Conservation (phyloP, 495 filamentous ascomycete species). For the Aspergillus carlsbadensis region DNA sequence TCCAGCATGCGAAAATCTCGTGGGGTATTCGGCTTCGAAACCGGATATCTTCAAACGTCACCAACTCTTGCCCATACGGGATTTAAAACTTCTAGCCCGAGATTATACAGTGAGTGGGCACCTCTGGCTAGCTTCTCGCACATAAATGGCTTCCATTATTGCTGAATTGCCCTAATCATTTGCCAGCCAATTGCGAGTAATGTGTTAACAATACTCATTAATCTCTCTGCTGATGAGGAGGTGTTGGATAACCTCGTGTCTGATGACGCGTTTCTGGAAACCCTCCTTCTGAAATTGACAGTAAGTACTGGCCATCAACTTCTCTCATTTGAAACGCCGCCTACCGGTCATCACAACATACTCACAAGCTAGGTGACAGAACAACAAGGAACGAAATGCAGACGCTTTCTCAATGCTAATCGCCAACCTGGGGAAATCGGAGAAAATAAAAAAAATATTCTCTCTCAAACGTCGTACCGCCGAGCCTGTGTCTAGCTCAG, state of each 20-base stretch:
- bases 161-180: neutral
- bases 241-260: slow-evolving; percentile 68
- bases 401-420: slow-evolving; percentile 88
- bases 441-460: slow-evolving; percentile 65
- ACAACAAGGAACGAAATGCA: slow-evolving; percentile 67
- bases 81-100: slow-evolving; percentile 83
- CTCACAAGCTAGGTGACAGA: slow-evolving; percentile 34
- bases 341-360: neutral
- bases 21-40: slow-evolving; percentile 76
- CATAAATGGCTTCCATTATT: neutral
- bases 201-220: slow-evolving; percentile 90
- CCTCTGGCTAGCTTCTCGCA: neutral
- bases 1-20: slow-evolving; percentile 76
- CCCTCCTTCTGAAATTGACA: slow-evolving; percentile 66
- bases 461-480: slow-evolving; percentile 61
- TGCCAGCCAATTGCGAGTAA: slow-evolving; percentile 81
- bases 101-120: slow-evolving; percentile 67
- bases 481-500: slow-evolving; percentile 61
- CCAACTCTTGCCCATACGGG: slow-evolving; percentile 74
- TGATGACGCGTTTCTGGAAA: slow-evolving; percentile 80
- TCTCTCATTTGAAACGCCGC: neutral
- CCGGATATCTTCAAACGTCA: slow-evolving; percentile 80
- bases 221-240: slow-evolving; percentile 76
- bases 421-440: slow-evolving; percentile 83
- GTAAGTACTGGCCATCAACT: slow-evolving; percentile 52